These are phyloP conservation scores for Pezicula radicicola DNA, from an alignment of 2,329 filamentous ascomycete species.

Conservation along the genomic window DNA sequence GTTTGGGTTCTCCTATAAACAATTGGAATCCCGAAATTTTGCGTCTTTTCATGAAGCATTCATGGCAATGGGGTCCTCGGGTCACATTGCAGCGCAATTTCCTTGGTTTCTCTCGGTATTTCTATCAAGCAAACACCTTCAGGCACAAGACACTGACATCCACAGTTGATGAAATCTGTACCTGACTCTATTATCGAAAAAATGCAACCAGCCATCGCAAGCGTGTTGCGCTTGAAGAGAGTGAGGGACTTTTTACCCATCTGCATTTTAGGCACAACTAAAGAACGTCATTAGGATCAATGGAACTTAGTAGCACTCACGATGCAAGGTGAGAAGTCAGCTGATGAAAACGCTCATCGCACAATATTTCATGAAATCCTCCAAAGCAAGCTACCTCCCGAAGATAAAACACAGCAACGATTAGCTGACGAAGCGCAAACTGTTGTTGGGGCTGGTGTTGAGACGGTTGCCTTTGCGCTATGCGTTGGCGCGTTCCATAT, in stretches of 20 bases:
- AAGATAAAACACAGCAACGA: slow-evolving; percentile 28
- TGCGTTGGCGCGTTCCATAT: slow-evolving; percentile 30
- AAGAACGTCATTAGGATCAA: background rate
- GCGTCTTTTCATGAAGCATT: slow-evolving; percentile 1
- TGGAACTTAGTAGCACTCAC: background rate
- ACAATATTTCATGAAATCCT: slow-evolving; percentile 11
- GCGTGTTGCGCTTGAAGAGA: background rate
- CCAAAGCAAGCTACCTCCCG: slow-evolving; percentile 20
- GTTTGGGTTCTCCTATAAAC: background rate
- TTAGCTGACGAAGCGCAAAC: slow-evolving; percentile 28
- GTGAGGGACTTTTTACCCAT: background rate
- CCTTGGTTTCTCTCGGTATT: background rate
- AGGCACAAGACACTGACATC: background rate
- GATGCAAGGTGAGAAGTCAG: background rate
- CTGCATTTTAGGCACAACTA: background rate
- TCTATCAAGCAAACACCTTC: background rate
- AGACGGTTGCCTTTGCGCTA: slow-evolving; percentile 30
- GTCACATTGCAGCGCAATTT: background rate
- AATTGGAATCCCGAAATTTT: background rate
- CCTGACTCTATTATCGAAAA: slow-evolving; percentile 1
- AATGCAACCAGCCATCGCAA: background rate
- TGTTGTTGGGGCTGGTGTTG: slow-evolving; percentile 29
- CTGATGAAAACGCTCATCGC: background rate
- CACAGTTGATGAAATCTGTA: background rate
- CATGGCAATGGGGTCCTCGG: background rate